Evolutionary conservation across 2,329 filamentous ascomycete species (phyloP).

Genomic region (Claviceps sp.): DNA sequence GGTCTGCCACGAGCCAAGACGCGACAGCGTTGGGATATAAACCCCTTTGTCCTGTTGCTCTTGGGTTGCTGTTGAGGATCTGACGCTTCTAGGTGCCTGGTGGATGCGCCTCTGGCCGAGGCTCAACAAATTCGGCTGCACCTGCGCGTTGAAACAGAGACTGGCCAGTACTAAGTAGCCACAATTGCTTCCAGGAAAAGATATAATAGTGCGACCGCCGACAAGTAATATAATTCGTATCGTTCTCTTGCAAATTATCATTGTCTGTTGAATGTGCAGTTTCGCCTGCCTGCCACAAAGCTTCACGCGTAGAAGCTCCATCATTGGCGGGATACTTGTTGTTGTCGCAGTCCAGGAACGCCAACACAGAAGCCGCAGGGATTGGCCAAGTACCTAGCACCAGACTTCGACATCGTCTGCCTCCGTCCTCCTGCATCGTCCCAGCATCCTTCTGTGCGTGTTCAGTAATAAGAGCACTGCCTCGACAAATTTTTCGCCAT

Average conservation of each 20-base stretch:
- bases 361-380: not conserved
- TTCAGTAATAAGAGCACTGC: not conserved
- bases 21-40: not conserved
- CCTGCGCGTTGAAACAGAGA: not conserved
- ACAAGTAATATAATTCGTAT: too few species aligned
- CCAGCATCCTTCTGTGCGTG: not conserved
- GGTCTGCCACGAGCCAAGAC: not conserved
- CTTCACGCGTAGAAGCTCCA: too few species aligned
- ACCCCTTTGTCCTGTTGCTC: not conserved
- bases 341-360: not conserved
- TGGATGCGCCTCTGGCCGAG: not conserved
- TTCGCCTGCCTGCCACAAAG: too few species aligned
- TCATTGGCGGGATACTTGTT: too few species aligned
- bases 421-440: not conserved
- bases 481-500: conserved; percentile 10
- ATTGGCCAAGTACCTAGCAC: not conserved
- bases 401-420: not conserved
- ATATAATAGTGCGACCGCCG: too few species aligned
- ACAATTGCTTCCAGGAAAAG: too few species aligned
- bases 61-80: not conserved
- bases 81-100: not conserved
- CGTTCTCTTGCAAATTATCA: too few species aligned
- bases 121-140: conserved; percentile 6
- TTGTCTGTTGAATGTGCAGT: too few species aligned
- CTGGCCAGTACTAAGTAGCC: too few species aligned